phyloP scores from a whole-genome alignment of 768 basidiomycete genomes.

The Tricholoma flavovirens region DNA sequence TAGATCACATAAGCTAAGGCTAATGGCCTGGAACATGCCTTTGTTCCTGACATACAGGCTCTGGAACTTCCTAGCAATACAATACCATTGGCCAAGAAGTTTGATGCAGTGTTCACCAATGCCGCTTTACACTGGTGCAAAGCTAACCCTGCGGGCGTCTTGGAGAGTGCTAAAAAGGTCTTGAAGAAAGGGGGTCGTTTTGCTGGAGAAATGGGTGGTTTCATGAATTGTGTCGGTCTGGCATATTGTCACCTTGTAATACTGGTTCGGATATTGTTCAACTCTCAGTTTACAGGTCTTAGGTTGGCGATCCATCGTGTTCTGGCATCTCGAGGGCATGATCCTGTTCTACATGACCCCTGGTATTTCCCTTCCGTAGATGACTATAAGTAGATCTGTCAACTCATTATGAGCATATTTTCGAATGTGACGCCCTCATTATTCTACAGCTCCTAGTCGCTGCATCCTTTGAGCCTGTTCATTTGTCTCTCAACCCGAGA shows the following conservation, averaged over 20 bases:
- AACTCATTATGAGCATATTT: background rate
- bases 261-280: background rate
- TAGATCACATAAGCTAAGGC: conserved; percentile 49
- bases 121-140: conserved; percentile 88
- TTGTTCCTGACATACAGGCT: conserved; percentile 51
- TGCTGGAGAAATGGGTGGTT: conserved; percentile 73
- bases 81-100: conserved; percentile 30
- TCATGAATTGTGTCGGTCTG: conserved; percentile 63
- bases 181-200: conserved; percentile 69
- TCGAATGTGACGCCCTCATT: background rate
- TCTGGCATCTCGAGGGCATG: conserved; percentile 44
- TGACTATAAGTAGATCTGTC: conserved; percentile 53
- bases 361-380: conserved; percentile 80
- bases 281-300: conserved; percentile 39
- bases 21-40: conserved; percentile 41
- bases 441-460: conserved; percentile 43
- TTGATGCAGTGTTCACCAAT: conserved; percentile 76
- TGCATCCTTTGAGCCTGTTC: conserved; percentile 48
- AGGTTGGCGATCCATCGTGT: conserved; percentile 51
- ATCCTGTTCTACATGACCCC: conserved; percentile 61
- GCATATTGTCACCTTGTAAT: background rate
- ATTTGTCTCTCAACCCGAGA: conserved; percentile 51
- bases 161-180: conserved; percentile 49
- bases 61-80: conserved; percentile 33
- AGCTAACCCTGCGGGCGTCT: conserved; percentile 57